A percentile compares a stretch with the other conserved stretches of the same genome.
These are phyloP conservation scores for Vicia faba DNA, from an alignment of 306 rosid species.

Conservation along the genomic window DNA sequence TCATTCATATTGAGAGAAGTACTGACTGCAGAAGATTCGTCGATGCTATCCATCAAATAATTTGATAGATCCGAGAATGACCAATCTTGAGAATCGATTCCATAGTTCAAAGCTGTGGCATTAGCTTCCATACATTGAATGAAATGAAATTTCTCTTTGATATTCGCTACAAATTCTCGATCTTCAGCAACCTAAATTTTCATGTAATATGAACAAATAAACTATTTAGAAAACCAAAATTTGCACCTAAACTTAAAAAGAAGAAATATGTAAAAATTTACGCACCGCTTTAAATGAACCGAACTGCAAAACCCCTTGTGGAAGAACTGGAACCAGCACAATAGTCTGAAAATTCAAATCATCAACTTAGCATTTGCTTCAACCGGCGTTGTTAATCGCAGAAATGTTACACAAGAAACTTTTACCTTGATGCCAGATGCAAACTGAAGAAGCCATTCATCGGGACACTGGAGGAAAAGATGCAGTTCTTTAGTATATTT, in stretches of 20 bases:
- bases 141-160: slow-evolving; percentile 59
- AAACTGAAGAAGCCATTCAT: slow-evolving; percentile 84
- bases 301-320: slow-evolving; percentile 85
- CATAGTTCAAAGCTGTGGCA: slow-evolving; percentile 31
- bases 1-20: slow-evolving; percentile 26
- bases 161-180: slow-evolving; percentile 48
- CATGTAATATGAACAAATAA: slow-evolving; percentile 34
- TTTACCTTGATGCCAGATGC: slow-evolving; percentile 83
- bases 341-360: slow-evolving; percentile 64
- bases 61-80: slow-evolving; percentile 42
- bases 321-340: slow-evolving; percentile 80
- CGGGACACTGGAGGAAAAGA: slow-evolving; percentile 60
- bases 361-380: slow-evolving; percentile 11
- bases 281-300: slow-evolving; percentile 82
- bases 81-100: slow-evolving; percentile 40
- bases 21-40: slow-evolving; percentile 45
- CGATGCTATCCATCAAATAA: slow-evolving; percentile 44
- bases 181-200: slow-evolving; percentile 80
- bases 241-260: background rate
- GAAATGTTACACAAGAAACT: slow-evolving; percentile 12
- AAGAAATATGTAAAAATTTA: slow-evolving; percentile 16
- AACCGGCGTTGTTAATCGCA: slow-evolving; percentile 6
- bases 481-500: slow-evolving; percentile 36
- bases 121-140: slow-evolving; percentile 41
- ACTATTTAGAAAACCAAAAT: background rate